A percentile compares a stretch with the other conserved stretches of the same genome.
Evolutionary conservation across 108 stramenopile species (phyloP).

Genomic region (Schizochytrium sp.): DNA sequence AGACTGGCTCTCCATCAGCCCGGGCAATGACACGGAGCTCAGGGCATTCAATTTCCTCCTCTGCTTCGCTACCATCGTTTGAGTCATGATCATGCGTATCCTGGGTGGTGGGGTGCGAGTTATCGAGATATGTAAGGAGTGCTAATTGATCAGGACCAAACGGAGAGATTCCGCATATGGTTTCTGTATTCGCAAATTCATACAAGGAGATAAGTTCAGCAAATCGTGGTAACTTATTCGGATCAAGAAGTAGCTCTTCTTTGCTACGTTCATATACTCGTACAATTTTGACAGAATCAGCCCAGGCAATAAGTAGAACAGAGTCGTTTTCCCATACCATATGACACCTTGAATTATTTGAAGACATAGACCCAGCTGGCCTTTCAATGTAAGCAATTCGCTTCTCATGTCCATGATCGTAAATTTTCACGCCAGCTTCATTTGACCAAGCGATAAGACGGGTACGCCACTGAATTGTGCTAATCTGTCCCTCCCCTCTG

Average conservation of each 20-base stretch:
- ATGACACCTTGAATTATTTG: slow-evolving; percentile 5
- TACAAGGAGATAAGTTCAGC: slow-evolving; percentile 36
- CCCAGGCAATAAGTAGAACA: slow-evolving; percentile 47
- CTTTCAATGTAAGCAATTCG: slow-evolving; percentile 39
- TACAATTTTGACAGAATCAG: slow-evolving; percentile 50
- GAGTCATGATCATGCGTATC: not conserved
- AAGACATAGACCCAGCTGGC: not conserved
- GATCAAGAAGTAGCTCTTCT: not conserved
- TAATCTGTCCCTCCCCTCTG: slow-evolving; percentile 30
- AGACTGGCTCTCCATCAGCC: slow-evolving; percentile 32
- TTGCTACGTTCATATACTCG: slow-evolving; percentile 6
- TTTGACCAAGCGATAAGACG: slow-evolving; percentile 41
- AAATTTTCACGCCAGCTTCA: slow-evolving; percentile 56
- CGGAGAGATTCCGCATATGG: slow-evolving; percentile 30
- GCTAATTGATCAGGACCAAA: slow-evolving; percentile 53
- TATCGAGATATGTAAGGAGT: slow-evolving; percentile 29
- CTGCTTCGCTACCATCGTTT: not conserved
- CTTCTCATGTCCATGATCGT: not conserved
- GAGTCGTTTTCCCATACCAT: slow-evolving; percentile 52
- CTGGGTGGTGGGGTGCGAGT: not conserved
- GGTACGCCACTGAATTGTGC: not conserved
- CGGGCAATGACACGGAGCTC: slow-evolving; percentile 42
- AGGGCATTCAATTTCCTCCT: not conserved
- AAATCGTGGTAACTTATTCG: not conserved
- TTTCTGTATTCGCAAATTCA: slow-evolving; percentile 22